Conservation (phyloP, 495 filamentous ascomycete species). For the Daldinia childiae region DNA sequence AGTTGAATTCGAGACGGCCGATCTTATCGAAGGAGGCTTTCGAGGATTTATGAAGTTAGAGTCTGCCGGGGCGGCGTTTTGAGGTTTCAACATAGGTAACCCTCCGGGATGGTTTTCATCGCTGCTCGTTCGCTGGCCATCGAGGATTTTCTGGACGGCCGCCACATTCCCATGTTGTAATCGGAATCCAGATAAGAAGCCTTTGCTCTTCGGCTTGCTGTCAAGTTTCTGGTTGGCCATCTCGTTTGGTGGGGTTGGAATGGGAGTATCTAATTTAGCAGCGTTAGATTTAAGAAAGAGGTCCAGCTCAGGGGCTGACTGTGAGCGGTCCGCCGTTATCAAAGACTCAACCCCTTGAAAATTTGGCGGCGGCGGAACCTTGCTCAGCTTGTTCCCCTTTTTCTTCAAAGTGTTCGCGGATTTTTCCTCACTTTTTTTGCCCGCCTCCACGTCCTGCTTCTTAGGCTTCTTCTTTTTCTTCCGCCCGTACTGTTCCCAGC, state of each 20-base stretch:
- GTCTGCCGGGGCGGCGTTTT: slow-evolving; percentile 6
- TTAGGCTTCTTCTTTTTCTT: slow-evolving; percentile 61
- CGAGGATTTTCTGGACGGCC: slow-evolving; percentile 44
- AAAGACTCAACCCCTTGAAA: slow-evolving; percentile 32
- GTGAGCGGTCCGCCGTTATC: slow-evolving; percentile 35
- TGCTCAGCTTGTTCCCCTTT: slow-evolving; percentile 50
- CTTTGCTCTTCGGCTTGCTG: slow-evolving; percentile 40
- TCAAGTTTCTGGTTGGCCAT: slow-evolving; percentile 32
- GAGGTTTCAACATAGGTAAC: slow-evolving; percentile 27
- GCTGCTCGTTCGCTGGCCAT: slow-evolving; percentile 22
- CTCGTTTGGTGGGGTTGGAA: slow-evolving; percentile 9
- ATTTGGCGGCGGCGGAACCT: slow-evolving; percentile 44
- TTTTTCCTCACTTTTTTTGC: slow-evolving; percentile 55
- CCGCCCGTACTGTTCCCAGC: slow-evolving; percentile 61
- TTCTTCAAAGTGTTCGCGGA: slow-evolving; percentile 51
- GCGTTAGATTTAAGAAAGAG: slow-evolving; percentile 29
- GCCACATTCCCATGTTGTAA: slow-evolving; percentile 45
- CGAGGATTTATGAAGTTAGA: slow-evolving; percentile 30
- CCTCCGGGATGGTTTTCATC: slow-evolving; percentile 16
- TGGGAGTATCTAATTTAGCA: slow-evolving; percentile 24
- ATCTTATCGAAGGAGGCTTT: slow-evolving; percentile 41
- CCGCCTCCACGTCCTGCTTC: slow-evolving; percentile 55
- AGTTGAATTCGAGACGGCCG: slow-evolving; percentile 42
- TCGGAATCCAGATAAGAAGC: slow-evolving; percentile 43
- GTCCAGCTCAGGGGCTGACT: slow-evolving; percentile 41